Conservation (phyloP, 1,139 yeast species). For the Saccharomycopsis hybrid region DNA sequence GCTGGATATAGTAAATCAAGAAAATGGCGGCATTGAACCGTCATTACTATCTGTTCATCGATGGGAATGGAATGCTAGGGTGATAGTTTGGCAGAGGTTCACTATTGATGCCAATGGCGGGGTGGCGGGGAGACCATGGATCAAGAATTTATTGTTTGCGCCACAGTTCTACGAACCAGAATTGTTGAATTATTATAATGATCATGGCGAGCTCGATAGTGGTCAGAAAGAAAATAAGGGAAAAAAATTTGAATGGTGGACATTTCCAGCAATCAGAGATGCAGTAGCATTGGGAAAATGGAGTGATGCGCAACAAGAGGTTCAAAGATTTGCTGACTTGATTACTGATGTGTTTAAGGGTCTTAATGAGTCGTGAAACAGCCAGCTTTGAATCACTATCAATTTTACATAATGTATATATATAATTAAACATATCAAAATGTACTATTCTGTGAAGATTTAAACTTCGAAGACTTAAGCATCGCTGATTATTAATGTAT, state of each 20-base stretch:
- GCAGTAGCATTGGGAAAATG: slow-evolving; percentile 45
- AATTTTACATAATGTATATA: no score
- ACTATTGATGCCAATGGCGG: slow-evolving; percentile 48
- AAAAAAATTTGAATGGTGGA: slow-evolving; percentile 47
- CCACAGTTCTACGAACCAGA: slow-evolving; percentile 58
- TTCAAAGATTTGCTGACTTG: slow-evolving; percentile 40
- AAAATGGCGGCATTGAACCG: slow-evolving; percentile 52
- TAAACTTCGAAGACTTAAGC: no score
- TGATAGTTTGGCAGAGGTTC: slow-evolving; percentile 50
- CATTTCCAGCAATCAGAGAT: slow-evolving; percentile 75
- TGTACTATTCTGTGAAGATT: no score
- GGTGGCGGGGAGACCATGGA: slow-evolving; percentile 55
- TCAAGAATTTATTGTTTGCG: slow-evolving; percentile 64
- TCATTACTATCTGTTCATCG: slow-evolving; percentile 63
- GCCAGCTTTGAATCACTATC: no score
- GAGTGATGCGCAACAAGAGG: slow-evolving; percentile 49
- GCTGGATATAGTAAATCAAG: slow-evolving; percentile 37
- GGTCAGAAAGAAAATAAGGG: slow-evolving; percentile 22
- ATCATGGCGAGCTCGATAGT: no score
- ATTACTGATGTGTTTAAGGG: no score
- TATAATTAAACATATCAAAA: no score
- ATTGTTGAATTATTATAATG: no score
- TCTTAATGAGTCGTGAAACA: no score
- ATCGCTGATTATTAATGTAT: no score
- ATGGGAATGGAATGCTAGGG: slow-evolving; percentile 72